Evolutionary conservation across 345 rosid genomes (phyloP).

Genomic region (Garcia nutans): DNA sequence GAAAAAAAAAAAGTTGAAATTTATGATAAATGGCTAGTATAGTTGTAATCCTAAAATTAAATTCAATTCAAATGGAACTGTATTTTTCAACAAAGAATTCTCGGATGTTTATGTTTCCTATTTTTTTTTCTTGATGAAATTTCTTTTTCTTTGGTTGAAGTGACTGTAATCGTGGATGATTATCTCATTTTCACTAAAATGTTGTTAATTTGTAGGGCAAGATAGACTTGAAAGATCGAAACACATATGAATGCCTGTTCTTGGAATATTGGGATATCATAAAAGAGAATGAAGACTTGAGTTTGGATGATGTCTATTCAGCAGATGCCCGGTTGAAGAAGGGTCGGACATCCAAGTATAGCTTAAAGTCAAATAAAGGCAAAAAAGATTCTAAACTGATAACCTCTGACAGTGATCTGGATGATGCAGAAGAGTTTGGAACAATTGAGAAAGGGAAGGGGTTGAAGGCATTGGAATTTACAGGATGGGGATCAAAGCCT

Average conservation of each 20-base stretch:
- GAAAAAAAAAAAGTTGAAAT: not conserved
- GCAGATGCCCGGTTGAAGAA: slow-evolving; percentile 20
- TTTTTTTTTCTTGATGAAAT: not conserved
- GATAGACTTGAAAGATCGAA: slow-evolving; percentile 32
- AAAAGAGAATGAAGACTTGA: slow-evolving; percentile 37
- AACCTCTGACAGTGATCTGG: slow-evolving; percentile 24
- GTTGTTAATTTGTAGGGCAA: slow-evolving; percentile 20
- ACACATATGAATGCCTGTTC: slow-evolving; percentile 44
- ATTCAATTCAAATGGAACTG: not conserved
- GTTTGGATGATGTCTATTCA: slow-evolving; percentile 37
- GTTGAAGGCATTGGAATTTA: slow-evolving; percentile 32
- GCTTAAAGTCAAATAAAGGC: slow-evolving; percentile 10
- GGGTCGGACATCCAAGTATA: not conserved
- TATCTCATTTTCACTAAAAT: not conserved
- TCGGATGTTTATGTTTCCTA: not conserved
- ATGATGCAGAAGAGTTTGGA: slow-evolving; percentile 10
- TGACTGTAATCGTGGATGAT: not conserved
- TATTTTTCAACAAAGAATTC: not conserved
- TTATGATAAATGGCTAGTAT: not conserved
- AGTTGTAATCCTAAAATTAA: not conserved
- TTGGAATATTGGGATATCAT: slow-evolving; percentile 48
- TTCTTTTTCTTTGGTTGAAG: not conserved
- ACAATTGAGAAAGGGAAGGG: slow-evolving; percentile 15
- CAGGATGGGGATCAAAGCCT: slow-evolving; percentile 51
- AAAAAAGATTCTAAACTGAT: not conserved